Percentiles rank a stretch among this genome's conserved stretches.
phyloP scores from a whole-genome alignment of 352 stramenopile genomes.

The Phytophthora fragariae region DNA sequence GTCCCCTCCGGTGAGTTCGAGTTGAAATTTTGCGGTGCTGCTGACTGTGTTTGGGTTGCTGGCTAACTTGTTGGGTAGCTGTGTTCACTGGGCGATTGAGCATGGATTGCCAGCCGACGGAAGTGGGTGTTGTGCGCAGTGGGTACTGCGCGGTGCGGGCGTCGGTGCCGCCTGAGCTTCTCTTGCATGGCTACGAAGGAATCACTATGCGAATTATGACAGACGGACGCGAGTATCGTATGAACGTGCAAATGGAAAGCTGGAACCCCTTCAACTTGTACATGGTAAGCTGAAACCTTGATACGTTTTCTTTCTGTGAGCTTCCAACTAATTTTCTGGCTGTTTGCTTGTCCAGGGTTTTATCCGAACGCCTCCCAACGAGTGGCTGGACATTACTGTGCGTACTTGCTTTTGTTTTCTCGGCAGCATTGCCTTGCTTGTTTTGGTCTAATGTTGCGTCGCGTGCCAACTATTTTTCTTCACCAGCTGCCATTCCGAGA shows the following conservation, averaged over 20 bases:
- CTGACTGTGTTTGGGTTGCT: background rate
- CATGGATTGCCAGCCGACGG: slow-evolving; percentile 78
- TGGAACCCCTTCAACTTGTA: slow-evolving; percentile 91
- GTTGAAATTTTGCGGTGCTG: background rate
- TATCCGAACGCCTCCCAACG: slow-evolving; percentile 76
- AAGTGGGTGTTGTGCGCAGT: slow-evolving; percentile 80
- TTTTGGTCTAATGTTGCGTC: too few relatives aligned
- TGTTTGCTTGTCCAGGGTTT: slow-evolving; percentile 58
- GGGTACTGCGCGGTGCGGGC: slow-evolving; percentile 86
- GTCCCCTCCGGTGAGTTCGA: slow-evolving; percentile 49
- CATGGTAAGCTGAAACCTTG: slow-evolving; percentile 58
- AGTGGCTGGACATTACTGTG: slow-evolving; percentile 88
- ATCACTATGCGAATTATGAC: slow-evolving; percentile 89
- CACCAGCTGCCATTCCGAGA: slow-evolving; percentile 73
- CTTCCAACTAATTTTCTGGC: slow-evolving; percentile 4
- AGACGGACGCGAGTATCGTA: slow-evolving; percentile 83
- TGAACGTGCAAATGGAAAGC: slow-evolving; percentile 88
- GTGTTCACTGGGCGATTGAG: slow-evolving; percentile 80
- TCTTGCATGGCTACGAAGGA: slow-evolving; percentile 86
- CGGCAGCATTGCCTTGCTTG: too few relatives aligned
- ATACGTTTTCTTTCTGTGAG: background rate
- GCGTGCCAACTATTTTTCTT: too few relatives aligned
- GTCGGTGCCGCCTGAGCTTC: slow-evolving; percentile 54
- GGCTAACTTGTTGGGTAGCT: slow-evolving; percentile 38
- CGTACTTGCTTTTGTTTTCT: background rate